These are phyloP conservation scores for Dryas octopetala DNA, from an alignment of 306 rosid genomes.

Conservation along the genomic window DNA sequence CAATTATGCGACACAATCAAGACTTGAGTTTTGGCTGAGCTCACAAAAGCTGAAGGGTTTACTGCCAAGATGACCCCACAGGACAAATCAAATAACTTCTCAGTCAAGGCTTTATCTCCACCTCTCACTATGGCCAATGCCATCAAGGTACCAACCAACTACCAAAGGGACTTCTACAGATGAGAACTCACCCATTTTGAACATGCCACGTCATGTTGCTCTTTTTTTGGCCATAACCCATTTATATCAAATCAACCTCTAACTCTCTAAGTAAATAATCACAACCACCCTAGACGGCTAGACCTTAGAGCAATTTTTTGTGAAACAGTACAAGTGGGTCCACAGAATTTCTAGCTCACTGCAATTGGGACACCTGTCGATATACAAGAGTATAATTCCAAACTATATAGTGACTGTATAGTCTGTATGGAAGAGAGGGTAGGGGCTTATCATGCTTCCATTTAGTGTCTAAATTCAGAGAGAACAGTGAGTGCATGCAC, in stretches of 20 bases:
- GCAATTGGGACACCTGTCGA: not conserved
- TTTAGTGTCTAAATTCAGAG: constrained; percentile 12
- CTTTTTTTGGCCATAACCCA: no score
- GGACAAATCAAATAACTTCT: not conserved
- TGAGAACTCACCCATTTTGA: not conserved
- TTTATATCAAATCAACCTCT: no score
- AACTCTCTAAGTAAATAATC: no score
- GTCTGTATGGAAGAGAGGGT: no score
- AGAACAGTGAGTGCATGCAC: constrained; percentile 1
- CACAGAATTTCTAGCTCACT: not conserved
- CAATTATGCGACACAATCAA: no score
- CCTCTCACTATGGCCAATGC: not conserved
- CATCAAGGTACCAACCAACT: not conserved
- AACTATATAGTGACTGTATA: no score
- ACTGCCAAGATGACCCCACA: not conserved
- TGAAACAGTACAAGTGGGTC: not conserved
- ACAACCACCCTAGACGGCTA: not conserved
- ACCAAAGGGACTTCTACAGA: not conserved
- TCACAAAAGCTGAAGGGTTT: not conserved
- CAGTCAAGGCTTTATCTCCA: not conserved
- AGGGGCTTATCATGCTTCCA: not conserved
- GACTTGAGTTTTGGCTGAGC: no score
- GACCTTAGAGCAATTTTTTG: no score
- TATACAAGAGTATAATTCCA: no score
- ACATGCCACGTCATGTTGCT: not conserved